Percentiles rank a stretch among this genome's conserved stretches.
phyloP scores from a whole-genome alignment of 306 rosid species.

The Cicer yamashitae region DNA sequence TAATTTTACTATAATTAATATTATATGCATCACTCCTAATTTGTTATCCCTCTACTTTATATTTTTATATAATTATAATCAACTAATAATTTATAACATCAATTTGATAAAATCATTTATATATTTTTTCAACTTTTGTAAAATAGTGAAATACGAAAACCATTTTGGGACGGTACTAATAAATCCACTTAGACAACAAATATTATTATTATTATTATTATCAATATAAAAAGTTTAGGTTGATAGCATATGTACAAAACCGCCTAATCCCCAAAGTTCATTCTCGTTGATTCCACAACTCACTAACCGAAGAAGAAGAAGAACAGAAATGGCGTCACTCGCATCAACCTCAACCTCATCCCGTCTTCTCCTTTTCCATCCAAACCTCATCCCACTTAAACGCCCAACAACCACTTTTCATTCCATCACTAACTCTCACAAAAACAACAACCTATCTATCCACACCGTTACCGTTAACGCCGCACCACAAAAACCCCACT shows the following conservation, averaged over 20 bases:
- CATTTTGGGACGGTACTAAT: too few relatives aligned
- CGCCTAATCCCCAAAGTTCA: constrained; percentile 3
- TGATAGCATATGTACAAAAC: not conserved
- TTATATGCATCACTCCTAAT: too few relatives aligned
- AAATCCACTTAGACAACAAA: too few relatives aligned
- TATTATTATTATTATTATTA: too few relatives aligned
- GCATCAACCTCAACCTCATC: not conserved
- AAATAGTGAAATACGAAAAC: too few relatives aligned
- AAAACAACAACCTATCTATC: not conserved
- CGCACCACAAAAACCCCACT: not conserved
- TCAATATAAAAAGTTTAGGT: not conserved
- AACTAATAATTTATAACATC: too few relatives aligned
- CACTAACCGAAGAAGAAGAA: not conserved
- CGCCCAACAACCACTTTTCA: not conserved
- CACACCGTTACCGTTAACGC: not conserved
- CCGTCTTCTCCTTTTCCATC: not conserved
- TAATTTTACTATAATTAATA: too few relatives aligned
- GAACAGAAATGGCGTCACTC: not conserved
- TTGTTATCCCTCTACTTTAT: too few relatives aligned
- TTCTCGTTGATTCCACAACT: not conserved
- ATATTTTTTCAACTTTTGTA: too few relatives aligned
- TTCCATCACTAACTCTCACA: not conserved
- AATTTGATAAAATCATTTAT: too few relatives aligned
- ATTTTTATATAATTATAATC: too few relatives aligned
- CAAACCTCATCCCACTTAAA: not conserved